Percentiles rank a stretch among this genome's conserved stretches.
Conservation (phyloP, 2,329 filamentous ascomycete species). For the Zymoseptoria pseudotritici region DNA sequence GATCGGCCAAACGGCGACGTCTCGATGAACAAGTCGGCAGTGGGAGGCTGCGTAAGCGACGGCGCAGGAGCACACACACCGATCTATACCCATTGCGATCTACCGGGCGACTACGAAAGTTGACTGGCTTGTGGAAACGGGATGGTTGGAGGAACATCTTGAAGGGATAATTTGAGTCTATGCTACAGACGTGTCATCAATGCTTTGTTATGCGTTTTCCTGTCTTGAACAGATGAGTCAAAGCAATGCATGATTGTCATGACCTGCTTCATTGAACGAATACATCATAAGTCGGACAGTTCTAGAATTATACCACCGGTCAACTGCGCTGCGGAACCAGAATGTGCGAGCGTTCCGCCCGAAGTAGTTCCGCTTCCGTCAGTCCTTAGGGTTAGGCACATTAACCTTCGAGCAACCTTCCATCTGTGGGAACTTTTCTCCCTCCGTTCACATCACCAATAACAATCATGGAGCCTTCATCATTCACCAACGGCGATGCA, state of each 20-base stretch:
- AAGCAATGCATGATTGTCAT: not conserved
- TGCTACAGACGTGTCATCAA: not conserved
- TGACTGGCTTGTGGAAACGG: slow-evolving; percentile 2
- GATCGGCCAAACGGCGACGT: not conserved
- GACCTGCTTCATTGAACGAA: not conserved
- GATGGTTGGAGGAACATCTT: not conserved
- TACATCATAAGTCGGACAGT: not conserved
- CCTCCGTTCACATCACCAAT: not conserved
- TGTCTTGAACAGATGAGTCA: not conserved
- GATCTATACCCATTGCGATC: not conserved
- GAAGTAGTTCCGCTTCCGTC: not conserved
- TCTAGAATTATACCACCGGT: not conserved
- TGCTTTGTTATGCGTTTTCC: not conserved
- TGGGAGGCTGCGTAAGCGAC: not conserved
- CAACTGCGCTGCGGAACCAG: not conserved
- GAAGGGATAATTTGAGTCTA: not conserved
- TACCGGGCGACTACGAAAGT: not conserved
- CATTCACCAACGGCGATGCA: slow-evolving; percentile 4
- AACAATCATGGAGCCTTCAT: not conserved
- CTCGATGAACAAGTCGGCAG: not conserved
- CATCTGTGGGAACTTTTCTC: not conserved
- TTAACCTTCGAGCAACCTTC: not conserved
- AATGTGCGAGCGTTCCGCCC: not conserved
- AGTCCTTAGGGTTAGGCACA: not conserved
- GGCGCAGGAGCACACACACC: not conserved